Evolutionary conservation across 2,329 filamentous ascomycete species (phyloP).

Genomic region (Phaeosphaeriaceae sp.): DNA sequence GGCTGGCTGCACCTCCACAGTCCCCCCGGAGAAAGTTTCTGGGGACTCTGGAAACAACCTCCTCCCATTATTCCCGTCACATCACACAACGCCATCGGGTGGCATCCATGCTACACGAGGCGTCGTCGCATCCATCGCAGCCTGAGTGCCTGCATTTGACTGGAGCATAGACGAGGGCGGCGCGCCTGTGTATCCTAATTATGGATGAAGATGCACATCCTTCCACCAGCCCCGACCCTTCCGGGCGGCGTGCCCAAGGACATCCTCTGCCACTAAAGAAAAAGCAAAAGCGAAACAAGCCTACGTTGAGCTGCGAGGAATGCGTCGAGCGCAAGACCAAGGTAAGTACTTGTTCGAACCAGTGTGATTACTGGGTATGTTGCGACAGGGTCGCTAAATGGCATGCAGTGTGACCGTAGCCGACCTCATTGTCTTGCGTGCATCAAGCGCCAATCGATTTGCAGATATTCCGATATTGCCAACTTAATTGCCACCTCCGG

Average conservation of each 20-base stretch:
- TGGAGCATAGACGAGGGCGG: constrained; percentile 4
- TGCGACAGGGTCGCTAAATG: constrained; percentile 15
- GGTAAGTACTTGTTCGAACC: constrained; percentile 53
- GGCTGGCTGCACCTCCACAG: constrained; percentile 19
- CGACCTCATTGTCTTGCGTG: constrained; percentile 64
- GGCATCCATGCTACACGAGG: constrained; percentile 24
- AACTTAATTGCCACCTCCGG: constrained; percentile 65
- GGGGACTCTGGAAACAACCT: constrained; percentile 31
- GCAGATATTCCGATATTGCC: constrained; percentile 76
- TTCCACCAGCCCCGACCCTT: constrained; percentile 28
- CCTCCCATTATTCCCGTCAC: constrained; percentile 35
- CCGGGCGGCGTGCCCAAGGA: constrained; percentile 20
- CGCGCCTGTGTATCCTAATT: constrained; percentile 7
- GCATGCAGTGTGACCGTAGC: constrained; percentile 71
- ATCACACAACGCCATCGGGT: constrained; percentile 23
- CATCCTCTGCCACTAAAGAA: constrained; percentile 58
- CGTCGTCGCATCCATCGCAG: constrained; percentile 7
- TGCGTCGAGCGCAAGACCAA: constrained; percentile 86
- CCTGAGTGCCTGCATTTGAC: constrained; percentile 5
- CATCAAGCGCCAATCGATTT: constrained; percentile 77
- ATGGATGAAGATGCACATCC: constrained; percentile 23
- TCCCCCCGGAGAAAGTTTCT: constrained; percentile 16
- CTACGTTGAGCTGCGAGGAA: constrained; percentile 77
- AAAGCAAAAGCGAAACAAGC: constrained; percentile 86
- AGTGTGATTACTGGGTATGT: background rate